Evolutionary conservation across 2,329 filamentous ascomycete genomes (phyloP), one percentile per base, ranked within the genome.

Genomic region (Verticillium nubilum): DNA sequence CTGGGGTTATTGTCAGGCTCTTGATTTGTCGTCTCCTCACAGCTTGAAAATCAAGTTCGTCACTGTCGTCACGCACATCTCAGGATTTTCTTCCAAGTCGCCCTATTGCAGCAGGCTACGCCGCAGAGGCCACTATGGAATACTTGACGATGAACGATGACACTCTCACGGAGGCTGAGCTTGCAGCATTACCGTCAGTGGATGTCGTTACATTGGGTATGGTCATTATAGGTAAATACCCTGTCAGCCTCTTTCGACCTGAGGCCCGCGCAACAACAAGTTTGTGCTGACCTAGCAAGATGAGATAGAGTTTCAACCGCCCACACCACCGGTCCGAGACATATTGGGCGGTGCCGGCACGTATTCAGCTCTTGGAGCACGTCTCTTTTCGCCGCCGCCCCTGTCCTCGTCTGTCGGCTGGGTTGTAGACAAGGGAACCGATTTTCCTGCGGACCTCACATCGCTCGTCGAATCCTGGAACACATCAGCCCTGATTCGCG

Each of bases 321-420:
- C 89, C 50, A 86, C 77, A 59, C 83, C 88, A 4, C 81, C 88
- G 13, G 88, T 89, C 42, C 85, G 83, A 67, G 83, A 94, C 69
- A 83, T 97, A 23, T 80, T 95, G n/a, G 95, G 95, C 57, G 95
- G 95, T 26, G 95, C 90, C 28, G 95, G 93, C 27, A 85, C 92
- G 2, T 98, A 91, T 72, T 88, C 90, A 9, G 92, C 92, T 7
- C 79, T 98, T 6, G 95, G 95, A 23, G 95, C 95, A 19, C 90
- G 95, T 31, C 80, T 99, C 55, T 89, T 97, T 71, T 94, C 92
- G 4, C 90, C 91, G 2, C 76, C 80, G 31, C 81, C 86, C 3
- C 69, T 80, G 53, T 90, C 91, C 25, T 80, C 78, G 37, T 81
- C 83, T 2, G 86, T 98, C 5, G 92, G 91, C 63, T 98, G 93